Evolutionary conservation across 1,284 basidiomycete genomes (phyloP).

Genomic region (Ustilago tritici): DNA sequence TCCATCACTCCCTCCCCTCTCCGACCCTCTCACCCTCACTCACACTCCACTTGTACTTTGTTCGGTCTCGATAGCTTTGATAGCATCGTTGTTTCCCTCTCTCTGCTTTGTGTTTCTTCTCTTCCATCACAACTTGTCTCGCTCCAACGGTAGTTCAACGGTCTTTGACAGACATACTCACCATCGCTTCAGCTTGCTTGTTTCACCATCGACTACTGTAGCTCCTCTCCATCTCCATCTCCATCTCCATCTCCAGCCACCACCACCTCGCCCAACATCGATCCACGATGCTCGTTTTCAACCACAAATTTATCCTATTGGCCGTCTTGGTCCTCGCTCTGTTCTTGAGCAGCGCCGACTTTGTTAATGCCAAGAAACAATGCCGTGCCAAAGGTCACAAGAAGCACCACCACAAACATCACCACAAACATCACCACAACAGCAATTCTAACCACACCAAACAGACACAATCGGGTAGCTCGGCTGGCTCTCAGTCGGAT

Average conservation of each 20-base stretch:
- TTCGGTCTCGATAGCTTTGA: slow-evolving; percentile 42
- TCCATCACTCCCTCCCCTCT: slow-evolving; percentile 6
- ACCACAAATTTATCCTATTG: slow-evolving; percentile 42
- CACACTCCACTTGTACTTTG: background rate
- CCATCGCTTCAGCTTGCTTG: slow-evolving; percentile 29
- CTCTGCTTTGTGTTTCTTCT: slow-evolving; percentile 5
- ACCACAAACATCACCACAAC: slow-evolving; percentile 21
- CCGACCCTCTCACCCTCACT: slow-evolving; percentile 8
- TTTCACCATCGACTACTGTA: slow-evolving; percentile 31
- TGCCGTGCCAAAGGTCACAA: slow-evolving; percentile 35
- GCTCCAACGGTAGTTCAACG: slow-evolving; percentile 23
- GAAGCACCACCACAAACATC: slow-evolving; percentile 8
- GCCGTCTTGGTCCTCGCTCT: slow-evolving; percentile 41
- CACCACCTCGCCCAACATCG: background rate
- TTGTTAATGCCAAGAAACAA: slow-evolving; percentile 40
- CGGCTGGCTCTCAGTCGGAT: slow-evolving; percentile 12
- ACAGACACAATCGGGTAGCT: slow-evolving; percentile 1
- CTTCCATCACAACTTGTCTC: background rate
- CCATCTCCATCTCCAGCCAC: background rate
- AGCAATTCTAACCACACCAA: slow-evolving; percentile 1
- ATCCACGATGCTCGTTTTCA: slow-evolving; percentile 39
- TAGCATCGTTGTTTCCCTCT: slow-evolving; percentile 25
- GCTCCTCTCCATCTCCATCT: background rate
- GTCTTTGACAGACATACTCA: slow-evolving; percentile 49
- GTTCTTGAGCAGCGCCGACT: slow-evolving; percentile 27